A percentile compares a stretch with the other conserved stretches of the same genome.
Evolutionary conservation across 176 grass and related monocot species (phyloP).

Genomic region (Paspalum notatum): DNA sequence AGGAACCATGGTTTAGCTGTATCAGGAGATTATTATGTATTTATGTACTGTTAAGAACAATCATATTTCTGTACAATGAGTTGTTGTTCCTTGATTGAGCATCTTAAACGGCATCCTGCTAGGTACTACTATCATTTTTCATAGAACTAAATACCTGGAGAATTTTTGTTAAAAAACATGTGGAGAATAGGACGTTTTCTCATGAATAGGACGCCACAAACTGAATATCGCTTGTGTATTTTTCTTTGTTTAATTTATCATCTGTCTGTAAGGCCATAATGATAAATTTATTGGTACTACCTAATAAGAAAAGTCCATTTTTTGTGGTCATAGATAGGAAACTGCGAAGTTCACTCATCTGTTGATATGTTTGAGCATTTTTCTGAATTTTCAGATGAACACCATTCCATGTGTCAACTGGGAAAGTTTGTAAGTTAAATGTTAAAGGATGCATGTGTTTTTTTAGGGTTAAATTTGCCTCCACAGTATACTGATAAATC

Average conservation of each 20-base stretch:
- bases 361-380: neutral
- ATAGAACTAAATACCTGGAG: neutral
- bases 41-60: conserved; percentile 28
- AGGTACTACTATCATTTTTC: neutral
- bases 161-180: neutral
- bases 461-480: neutral
- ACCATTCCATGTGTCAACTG: neutral
- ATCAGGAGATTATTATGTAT: conserved; percentile 33
- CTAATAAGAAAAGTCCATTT: conserved; percentile 1
- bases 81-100: neutral
- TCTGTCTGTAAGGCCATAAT: neutral
- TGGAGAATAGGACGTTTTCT: neutral
- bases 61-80: neutral
- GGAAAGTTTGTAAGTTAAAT: neutral
- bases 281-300: neutral
- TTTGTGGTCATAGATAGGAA: neutral
- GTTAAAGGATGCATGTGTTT: neutral
- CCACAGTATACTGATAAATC: neutral
- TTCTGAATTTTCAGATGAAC: neutral
- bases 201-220: conserved; percentile 2
- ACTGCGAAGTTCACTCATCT: neutral
- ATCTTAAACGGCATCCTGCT: neutral
- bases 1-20: conserved; percentile 35
- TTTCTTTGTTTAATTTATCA: neutral
- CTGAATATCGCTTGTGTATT: neutral